Conservation (phyloP, 2,329 filamentous ascomycete genomes). For the Apiospora marii region DNA sequence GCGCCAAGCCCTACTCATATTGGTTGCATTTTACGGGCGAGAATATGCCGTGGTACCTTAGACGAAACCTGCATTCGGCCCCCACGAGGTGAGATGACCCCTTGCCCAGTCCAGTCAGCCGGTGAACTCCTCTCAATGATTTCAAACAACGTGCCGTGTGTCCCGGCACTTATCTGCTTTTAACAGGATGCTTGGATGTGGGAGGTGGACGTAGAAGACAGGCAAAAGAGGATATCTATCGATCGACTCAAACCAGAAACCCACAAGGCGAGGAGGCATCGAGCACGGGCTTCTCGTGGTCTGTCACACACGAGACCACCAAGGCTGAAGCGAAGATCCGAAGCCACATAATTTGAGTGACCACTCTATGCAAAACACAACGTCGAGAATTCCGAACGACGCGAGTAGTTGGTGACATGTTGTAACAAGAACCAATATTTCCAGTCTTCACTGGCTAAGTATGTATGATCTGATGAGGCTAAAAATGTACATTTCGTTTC, state of each 20-base stretch:
- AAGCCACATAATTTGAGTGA: background rate
- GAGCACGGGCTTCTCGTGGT: background rate
- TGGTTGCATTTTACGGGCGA: background rate
- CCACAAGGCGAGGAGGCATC: background rate
- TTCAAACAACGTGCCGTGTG: background rate
- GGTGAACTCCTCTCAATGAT: background rate
- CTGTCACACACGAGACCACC: too few relatives aligned
- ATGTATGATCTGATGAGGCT: too few relatives aligned
- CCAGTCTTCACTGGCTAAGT: background rate
- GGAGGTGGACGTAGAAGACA: too few relatives aligned
- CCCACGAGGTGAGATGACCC: background rate
- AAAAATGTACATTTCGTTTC: too few relatives aligned
- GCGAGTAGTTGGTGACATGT: background rate
- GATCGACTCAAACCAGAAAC: background rate
- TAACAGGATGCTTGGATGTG: background rate
- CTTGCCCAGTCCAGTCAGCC: background rate
- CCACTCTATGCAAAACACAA: background rate
- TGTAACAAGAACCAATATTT: background rate
- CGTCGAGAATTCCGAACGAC: background rate
- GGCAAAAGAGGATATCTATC: too few relatives aligned
- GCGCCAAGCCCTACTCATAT: background rate
- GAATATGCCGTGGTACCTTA: background rate
- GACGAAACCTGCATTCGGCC: background rate
- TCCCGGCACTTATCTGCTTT: background rate
- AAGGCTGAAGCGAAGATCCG: background rate